These are phyloP conservation scores for Solanum clarkiae DNA, from an alignment of 257 asterid genomes.

Conservation along the genomic window DNA sequence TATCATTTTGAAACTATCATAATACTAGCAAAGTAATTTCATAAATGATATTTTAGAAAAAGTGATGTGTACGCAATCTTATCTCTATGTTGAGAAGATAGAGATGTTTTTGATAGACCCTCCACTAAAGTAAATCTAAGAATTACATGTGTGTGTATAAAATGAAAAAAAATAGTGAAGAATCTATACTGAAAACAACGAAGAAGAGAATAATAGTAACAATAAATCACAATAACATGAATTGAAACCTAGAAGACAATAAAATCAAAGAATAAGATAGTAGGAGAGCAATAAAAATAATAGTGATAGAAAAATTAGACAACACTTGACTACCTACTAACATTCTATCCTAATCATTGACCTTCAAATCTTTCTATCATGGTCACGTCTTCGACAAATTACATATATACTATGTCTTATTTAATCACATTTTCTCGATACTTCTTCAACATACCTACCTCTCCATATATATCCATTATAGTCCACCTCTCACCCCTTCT, in stretches of 20 bases:
- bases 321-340: no score
- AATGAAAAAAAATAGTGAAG: no score
- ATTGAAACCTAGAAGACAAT: not conserved
- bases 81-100: not conserved
- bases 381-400: fast-evolving
- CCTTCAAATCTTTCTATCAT: no score
- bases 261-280: not conserved
- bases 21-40: not conserved
- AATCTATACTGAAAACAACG: not conserved
- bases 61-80: not conserved
- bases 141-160: not conserved
- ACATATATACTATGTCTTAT: not conserved
- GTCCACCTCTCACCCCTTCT: not conserved
- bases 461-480: no score
- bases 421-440: not conserved
- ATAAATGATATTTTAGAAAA: not conserved
- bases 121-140: no score
- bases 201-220: not conserved
- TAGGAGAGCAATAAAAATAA: no score
- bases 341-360: not conserved
- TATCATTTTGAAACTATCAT: no score
- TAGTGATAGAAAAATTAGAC: no score
- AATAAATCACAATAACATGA: not conserved
- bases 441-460: no score
- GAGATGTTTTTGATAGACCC: not conserved